phyloP scores from a whole-genome alignment of 495 filamentous ascomycete genomes.

The Friedmanniomyces endolithicus region DNA sequence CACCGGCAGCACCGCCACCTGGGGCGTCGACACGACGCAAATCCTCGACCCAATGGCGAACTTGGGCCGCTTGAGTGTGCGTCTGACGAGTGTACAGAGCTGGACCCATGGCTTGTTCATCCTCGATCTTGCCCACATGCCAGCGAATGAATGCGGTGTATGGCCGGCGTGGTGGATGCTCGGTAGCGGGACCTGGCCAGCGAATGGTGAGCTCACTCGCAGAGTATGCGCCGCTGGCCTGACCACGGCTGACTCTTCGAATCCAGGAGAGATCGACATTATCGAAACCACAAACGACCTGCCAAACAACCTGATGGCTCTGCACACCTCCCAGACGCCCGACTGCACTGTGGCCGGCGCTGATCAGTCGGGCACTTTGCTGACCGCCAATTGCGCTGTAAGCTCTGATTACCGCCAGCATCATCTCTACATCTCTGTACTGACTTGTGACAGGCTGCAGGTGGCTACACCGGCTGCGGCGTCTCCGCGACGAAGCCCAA shows the following conservation, averaged over 20 bases:
- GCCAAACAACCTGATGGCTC: conserved; percentile 52
- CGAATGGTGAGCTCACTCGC: conserved; percentile 54
- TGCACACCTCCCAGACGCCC: conserved; percentile 52
- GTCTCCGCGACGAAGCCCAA: conserved; percentile 25
- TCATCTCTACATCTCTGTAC: neutral
- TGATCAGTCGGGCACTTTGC: conserved; percentile 37
- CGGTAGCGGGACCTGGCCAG: conserved; percentile 49
- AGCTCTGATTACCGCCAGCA: conserved; percentile 24
- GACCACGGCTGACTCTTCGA: neutral
- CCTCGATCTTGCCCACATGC: conserved; percentile 30
- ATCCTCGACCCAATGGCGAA: conserved; percentile 16
- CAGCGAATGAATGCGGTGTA: conserved; percentile 24
- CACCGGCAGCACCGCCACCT: conserved; percentile 11
- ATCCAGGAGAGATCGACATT: conserved; percentile 40
- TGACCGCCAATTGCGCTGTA: conserved; percentile 44
- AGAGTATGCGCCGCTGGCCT: neutral
- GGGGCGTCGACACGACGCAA: conserved; percentile 26
- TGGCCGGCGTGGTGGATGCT: conserved; percentile 38
- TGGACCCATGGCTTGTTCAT: conserved; percentile 30
- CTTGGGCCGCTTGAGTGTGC: conserved; percentile 26
- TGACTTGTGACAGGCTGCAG: conserved; percentile 1
- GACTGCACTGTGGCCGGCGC: conserved; percentile 48
- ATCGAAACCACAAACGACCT: conserved; percentile 72
- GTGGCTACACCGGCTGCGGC: conserved; percentile 4
- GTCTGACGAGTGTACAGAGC: conserved; percentile 22